phyloP scores from a whole-genome alignment of 1,139 yeast species.

The Pneumocystis murina region DNA sequence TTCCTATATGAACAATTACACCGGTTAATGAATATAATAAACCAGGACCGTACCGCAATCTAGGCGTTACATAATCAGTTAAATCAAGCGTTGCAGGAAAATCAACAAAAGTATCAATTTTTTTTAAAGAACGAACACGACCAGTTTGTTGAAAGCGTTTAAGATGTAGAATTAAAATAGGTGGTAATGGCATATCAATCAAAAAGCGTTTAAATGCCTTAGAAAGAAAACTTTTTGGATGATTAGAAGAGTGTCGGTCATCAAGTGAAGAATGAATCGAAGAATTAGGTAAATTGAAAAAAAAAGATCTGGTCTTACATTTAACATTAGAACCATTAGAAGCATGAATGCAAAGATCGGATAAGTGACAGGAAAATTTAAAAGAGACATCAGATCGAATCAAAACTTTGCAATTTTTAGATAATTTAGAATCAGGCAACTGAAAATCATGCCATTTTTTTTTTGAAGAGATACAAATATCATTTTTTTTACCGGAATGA shows the following conservation, averaged over 20 bases:
- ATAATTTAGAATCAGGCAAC: background rate
- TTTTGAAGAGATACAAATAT: background rate
- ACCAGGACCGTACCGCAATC: background rate
- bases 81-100: conserved; percentile 10
- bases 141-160: conserved; percentile 11
- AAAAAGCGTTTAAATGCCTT: conserved; percentile 12
- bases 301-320: background rate
- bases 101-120: conserved; percentile 10
- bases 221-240: conserved; percentile 1
- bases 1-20: conserved; percentile 12
- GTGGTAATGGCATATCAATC: conserved; percentile 11
- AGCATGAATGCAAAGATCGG: background rate
- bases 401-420: background rate
- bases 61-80: conserved; percentile 9
- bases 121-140: conserved; percentile 3
- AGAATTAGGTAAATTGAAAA: background rate
- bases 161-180: conserved; percentile 11
- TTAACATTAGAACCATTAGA: background rate
- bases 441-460: background rate
- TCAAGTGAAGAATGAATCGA: background rate
- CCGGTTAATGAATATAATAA: conserved; percentile 9
- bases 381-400: background rate
- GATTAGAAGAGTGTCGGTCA: no score
- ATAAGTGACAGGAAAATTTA: background rate
- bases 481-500: background rate